Evolutionary conservation across 176 grass and related monocot species (phyloP), one percentile per base, ranked within the genome.

Genomic region (Cenchrus americanus): DNA sequence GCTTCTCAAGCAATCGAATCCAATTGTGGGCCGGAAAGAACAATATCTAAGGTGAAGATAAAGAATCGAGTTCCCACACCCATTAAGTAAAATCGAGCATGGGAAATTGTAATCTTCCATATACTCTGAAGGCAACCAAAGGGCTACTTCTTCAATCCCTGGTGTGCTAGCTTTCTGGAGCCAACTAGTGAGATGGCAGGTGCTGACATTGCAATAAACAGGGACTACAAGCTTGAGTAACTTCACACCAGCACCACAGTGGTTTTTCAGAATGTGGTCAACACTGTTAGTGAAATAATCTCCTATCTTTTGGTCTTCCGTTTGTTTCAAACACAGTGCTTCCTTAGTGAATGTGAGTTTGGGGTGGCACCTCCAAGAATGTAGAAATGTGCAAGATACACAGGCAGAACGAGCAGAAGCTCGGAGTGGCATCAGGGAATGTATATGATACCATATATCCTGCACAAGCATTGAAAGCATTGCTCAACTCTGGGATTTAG

Each of bases 381-480:
- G 10, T 12, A 75, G 4, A 57, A 75, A 75, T 57, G 17, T 57
- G 5, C 17, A 17, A 13, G 72, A 75, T 3, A 57, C 72, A 7
- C 50, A 57, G 17, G 51, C 27, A 75, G 18, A 55, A 75, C 26
- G 49, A 8, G 30, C 51, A 75, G 72, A 19, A 75, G 54, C 49
- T 21, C 3, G 17, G 0, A 75, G 14, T 55, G 26, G 71, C 26
- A 75, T 13, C 10, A 57, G 51, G 46, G 70, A 73, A 14, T 51
- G 70, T 51, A 73, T 73, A 51, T 73, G 70, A 47, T 2, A 50
- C 69, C 72, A 75, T 14, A 57, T 75, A n/a, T 75, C 72, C 72
- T 75, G 50, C 15, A 75, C 2, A 57, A 40, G 26, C 27, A 40
- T 55, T 57, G 1, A 43, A 43, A 43, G 42, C 27, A 30, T 30